Conservation (phyloP, 202 grass and related monocot genomes). For the Brachypodium distachyon region DNA sequence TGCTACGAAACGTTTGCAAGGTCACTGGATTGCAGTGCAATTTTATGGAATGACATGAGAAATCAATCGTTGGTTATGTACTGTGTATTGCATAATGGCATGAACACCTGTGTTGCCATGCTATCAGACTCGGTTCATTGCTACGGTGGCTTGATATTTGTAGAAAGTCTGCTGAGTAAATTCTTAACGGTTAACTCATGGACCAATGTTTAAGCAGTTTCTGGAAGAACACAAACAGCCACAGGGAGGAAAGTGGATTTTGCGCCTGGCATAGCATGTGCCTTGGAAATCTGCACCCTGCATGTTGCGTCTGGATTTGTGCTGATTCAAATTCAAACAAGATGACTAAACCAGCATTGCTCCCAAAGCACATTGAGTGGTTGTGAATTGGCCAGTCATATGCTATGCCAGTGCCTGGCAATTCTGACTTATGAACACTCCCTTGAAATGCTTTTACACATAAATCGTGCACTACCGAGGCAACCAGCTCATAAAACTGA, state of each 20-base stretch:
- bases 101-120: neutral
- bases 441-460: neutral
- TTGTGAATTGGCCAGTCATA: neutral
- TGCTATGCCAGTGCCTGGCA: neutral
- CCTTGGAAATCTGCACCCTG: neutral
- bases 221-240: neutral
- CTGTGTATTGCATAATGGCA: neutral
- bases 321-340: neutral
- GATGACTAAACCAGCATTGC: neutral
- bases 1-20: neutral
- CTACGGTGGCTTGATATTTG: neutral
- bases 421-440: neutral
- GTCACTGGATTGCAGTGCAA: neutral
- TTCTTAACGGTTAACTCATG: neutral
- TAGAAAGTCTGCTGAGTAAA: slow-evolving; percentile 1
- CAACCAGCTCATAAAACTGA: neutral
- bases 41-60: neutral
- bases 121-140: neutral
- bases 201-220: neutral
- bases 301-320: neutral
- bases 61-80: neutral
- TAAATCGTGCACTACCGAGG: neutral
- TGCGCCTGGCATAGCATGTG: neutral
- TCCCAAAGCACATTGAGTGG: neutral
- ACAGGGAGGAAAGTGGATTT: neutral